These are phyloP conservation scores for Populus simonii DNA, from an alignment of 345 rosid species.

Conservation along the genomic window DNA sequence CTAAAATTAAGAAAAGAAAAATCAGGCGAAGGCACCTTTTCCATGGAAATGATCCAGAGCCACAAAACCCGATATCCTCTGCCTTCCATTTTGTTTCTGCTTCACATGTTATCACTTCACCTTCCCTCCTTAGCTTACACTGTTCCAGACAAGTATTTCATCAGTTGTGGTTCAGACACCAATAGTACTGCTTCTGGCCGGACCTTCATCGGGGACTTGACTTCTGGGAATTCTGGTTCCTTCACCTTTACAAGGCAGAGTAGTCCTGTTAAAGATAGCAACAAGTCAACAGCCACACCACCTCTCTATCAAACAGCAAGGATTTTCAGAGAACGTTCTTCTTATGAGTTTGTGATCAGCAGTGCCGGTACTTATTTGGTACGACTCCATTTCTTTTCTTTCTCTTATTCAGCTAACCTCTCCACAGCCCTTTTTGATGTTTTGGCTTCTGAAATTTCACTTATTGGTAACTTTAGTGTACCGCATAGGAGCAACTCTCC, in stretches of 20 bases:
- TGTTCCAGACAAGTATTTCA: constrained; percentile 39
- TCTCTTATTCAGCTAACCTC: neutral
- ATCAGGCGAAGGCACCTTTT: neutral
- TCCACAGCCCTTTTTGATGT: constrained; percentile 14
- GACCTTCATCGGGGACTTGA: constrained; percentile 39
- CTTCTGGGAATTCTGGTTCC: constrained; percentile 9
- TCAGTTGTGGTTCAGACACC: constrained; percentile 51
- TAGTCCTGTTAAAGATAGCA: constrained; percentile 5
- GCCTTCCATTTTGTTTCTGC: constrained; percentile 19
- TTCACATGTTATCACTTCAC: constrained; percentile 4
- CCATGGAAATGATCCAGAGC: constrained; percentile 15
- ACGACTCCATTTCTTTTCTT: constrained; percentile 22
- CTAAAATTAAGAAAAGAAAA: neutral
- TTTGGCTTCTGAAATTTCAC: constrained; percentile 5
- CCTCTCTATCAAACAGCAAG: constrained; percentile 25
- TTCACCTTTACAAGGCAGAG: constrained; percentile 16
- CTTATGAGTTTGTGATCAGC: constrained; percentile 9
- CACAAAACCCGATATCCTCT: neutral
- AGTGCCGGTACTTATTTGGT: constrained; percentile 9
- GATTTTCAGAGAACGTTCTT: constrained; percentile 5
- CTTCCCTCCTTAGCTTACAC: constrained; percentile 21
- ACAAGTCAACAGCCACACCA: neutral
- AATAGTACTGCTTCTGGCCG: neutral
- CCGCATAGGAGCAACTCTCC: neutral
- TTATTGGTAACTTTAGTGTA: constrained; percentile 8